Percentiles rank a stretch among this genome's conserved stretches.
Conservation (phyloP, 164 flowering plant species). For the Chimonanthus praecox region DNA sequence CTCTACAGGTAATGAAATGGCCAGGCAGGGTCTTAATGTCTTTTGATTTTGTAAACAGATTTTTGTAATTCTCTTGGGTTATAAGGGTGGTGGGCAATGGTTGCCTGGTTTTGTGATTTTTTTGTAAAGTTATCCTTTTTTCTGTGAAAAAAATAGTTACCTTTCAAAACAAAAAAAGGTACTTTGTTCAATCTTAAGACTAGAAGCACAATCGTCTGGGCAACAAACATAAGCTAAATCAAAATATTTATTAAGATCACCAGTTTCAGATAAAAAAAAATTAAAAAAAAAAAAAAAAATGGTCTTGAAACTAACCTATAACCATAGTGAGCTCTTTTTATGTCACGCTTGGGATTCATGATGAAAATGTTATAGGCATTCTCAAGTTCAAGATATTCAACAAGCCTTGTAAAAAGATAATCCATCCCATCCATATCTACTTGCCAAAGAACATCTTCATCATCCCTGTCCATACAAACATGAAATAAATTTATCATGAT, state of each 20-base stretch:
- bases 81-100: no score
- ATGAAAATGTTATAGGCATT: slow-evolving; percentile 81
- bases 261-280: background rate
- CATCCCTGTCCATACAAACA: slow-evolving; percentile 38
- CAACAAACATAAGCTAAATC: background rate
- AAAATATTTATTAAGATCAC: background rate
- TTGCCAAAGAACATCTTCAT: slow-evolving; percentile 59
- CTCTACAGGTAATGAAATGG: no score
- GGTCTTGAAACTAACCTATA: slow-evolving; percentile 41
- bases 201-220: background rate
- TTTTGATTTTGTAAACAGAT: no score
- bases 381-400: slow-evolving; percentile 76
- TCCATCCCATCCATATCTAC: slow-evolving; percentile 85
- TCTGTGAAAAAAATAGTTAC: no score
- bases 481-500: background rate
- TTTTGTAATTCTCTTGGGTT: no score
- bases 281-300: no score
- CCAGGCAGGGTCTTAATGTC: no score
- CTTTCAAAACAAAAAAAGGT: background rate
- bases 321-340: slow-evolving; percentile 60
- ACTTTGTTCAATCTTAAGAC: background rate
- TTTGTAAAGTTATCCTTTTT: no score
- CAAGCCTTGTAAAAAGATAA: slow-evolving; percentile 62
- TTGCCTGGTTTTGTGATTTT: no score
- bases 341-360: slow-evolving; percentile 67